These are phyloP conservation scores for Flaveria brownii DNA, from an alignment of 129 eudicot genomes.

Conservation along the genomic window DNA sequence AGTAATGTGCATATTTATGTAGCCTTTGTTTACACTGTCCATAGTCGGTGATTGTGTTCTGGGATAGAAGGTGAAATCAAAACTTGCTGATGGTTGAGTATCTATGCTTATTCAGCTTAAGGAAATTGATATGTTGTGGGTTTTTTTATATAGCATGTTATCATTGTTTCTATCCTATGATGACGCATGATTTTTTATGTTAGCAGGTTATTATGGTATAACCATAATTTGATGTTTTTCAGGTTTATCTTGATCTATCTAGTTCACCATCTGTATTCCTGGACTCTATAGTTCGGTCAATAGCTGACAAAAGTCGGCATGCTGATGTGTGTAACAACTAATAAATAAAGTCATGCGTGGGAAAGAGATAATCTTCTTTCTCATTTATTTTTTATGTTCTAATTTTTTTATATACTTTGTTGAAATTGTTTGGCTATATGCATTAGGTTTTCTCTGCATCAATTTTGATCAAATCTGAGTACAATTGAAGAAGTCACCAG, in stretches of 20 bases:
- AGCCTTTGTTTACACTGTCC: no score
- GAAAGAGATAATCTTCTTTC: conserved; percentile 95
- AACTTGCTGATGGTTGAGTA: no score
- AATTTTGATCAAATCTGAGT: background rate
- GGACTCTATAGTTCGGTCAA: conserved; percentile 94
- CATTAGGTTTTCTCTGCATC: no score
- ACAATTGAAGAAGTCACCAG: background rate
- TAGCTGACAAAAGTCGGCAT: conserved; percentile 69
- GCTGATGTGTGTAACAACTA: no score
- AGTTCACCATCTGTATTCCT: conserved; percentile 94
- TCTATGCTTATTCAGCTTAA: no score
- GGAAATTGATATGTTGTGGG: no score
- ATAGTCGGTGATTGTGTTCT: no score
- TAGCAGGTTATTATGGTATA: background rate
- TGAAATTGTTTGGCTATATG: conserved; percentile 3
- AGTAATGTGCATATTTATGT: no score
- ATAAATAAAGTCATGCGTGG: conserved; percentile 65
- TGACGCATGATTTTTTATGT: no score
- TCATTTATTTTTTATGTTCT: conserved; percentile 33
- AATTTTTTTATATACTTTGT: background rate
- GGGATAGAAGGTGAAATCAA: no score
- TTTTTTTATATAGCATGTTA: no score
- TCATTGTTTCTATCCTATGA: no score
- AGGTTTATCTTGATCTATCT: conserved; percentile 99
- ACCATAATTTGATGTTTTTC: conserved; percentile 21